phyloP scores from a whole-genome alignment of 78 protist genomes.

The Dictyostelium brefeldianum region DNA sequence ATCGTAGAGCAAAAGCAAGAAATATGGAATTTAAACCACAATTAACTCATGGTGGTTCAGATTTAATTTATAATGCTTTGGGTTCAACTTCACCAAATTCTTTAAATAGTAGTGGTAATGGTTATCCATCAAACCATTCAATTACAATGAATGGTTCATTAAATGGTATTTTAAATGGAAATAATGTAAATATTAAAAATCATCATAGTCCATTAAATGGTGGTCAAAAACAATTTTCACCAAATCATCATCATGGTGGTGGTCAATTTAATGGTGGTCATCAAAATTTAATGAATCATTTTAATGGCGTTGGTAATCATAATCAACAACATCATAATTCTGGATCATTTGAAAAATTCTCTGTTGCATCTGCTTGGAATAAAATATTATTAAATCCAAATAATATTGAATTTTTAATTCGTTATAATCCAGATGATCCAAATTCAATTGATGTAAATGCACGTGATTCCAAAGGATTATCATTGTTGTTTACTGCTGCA shows the following conservation, averaged over 20 bases:
- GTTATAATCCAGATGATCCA: slow-evolving; percentile 70
- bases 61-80: slow-evolving; percentile 34
- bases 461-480: slow-evolving; percentile 46
- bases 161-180: slow-evolving; percentile 11
- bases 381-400: slow-evolving; percentile 36
- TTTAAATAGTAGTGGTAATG: neutral
- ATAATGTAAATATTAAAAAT: neutral
- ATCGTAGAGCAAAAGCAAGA: slow-evolving; percentile 82
- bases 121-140: neutral
- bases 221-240: too few relatives aligned
- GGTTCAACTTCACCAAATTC: neutral
- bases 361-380: slow-evolving; percentile 62
- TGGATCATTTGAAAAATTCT: slow-evolving; percentile 1
- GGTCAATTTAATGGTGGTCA: neutral
- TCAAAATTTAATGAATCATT: too few relatives aligned
- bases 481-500: slow-evolving; percentile 58
- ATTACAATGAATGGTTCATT: neutral
- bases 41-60: slow-evolving; percentile 39
- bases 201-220: neutral
- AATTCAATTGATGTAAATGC: slow-evolving; percentile 64
- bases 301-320: neutral
- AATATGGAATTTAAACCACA: slow-evolving; percentile 77
- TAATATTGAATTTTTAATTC: slow-evolving; percentile 16
- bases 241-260: neutral
- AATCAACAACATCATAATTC: neutral